phyloP scores from a whole-genome alignment of 768 basidiomycete genomes.

The Daedaleopsis nitida region DNA sequence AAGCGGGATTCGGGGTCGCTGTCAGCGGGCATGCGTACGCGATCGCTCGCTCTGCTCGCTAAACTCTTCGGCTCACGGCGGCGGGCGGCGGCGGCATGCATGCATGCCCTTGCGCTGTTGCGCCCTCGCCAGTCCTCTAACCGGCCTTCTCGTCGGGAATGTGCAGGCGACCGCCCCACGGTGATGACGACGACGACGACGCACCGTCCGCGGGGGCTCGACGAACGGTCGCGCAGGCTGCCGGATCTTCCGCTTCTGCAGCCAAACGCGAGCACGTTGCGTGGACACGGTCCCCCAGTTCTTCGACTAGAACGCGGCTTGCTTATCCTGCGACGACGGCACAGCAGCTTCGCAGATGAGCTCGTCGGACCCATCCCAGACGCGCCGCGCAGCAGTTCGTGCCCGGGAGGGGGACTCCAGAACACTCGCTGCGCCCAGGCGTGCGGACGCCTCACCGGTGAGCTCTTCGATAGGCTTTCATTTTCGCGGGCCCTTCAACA shows the following conservation, averaged over 20 bases:
- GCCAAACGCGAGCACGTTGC: neutral
- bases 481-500: neutral
- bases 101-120: too few relatives aligned
- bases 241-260: neutral
- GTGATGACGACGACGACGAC: neutral
- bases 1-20: neutral
- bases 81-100: too few relatives aligned
- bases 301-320: neutral
- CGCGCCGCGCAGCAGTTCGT: neutral
- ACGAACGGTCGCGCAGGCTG: neutral
- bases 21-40: neutral
- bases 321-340: neutral
- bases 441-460: neutral
- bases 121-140: neutral
- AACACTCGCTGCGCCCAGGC: too few relatives aligned
- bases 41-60: slow-evolving; percentile 10
- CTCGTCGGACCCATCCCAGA: neutral
- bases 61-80: slow-evolving; percentile 1
- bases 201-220: too few relatives aligned
- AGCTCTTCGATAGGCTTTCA: neutral
- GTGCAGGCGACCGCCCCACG: neutral
- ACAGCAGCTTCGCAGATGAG: neutral
- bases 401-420: too few relatives aligned
- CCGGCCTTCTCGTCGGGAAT: neutral
- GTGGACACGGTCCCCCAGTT: neutral